Base-by-base conservation (phyloP, 2,329 filamentous ascomycete species). In the Fusarium sp. region DNA sequence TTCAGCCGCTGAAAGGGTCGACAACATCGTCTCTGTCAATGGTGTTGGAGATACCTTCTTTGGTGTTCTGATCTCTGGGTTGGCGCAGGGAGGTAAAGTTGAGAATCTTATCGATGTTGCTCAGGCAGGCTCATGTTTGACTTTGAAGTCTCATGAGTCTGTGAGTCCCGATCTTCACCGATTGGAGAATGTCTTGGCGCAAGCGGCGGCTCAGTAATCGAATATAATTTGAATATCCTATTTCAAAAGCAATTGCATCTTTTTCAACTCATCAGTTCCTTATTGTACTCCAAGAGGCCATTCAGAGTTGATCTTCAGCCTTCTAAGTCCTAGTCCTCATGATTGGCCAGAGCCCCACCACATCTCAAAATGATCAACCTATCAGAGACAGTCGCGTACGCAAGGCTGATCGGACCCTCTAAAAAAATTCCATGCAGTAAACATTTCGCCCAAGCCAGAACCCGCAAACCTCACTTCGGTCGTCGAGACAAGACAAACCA, bases 1-100 rank as follows among this genome's bases (percentile, higher is more conserved):
- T 77, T 88, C 92, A 0, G 84, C 92, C 0, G 87, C 87, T 1
- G 89, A 92, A 76, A 81, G 83, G 18, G 85, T 97, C 0, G 81
- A 86, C 21, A 89, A 96, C 27, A 85, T 97, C 2, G 89, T 95
- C 3, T 97, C 93, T 48, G 95, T 98, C 12, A 98, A 98, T 78
- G 96, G 95, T 1, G 94, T 93, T 4, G 96, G 96, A 0, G 96
- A 99, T 80, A 98, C 96, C 0, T 94, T 98, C 78, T 84, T 97
- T 11, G 96, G 95, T 0, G 91, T 94, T 16, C 73, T 98, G 59
- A 83, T 97, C n/a, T 91, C 93, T 2, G 93, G 92, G 0, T 78
- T 98, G 70, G 89, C 90, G 0, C 87, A 85, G 74, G 86, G 86
- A 1, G 85, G 84, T 5, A 81, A 81, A 64, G 77, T 87, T 63